Percentiles rank a stretch among this genome's conserved stretches.
Conservation (phyloP, 139 green algal genomes). For the Closterium sp. region DNA sequence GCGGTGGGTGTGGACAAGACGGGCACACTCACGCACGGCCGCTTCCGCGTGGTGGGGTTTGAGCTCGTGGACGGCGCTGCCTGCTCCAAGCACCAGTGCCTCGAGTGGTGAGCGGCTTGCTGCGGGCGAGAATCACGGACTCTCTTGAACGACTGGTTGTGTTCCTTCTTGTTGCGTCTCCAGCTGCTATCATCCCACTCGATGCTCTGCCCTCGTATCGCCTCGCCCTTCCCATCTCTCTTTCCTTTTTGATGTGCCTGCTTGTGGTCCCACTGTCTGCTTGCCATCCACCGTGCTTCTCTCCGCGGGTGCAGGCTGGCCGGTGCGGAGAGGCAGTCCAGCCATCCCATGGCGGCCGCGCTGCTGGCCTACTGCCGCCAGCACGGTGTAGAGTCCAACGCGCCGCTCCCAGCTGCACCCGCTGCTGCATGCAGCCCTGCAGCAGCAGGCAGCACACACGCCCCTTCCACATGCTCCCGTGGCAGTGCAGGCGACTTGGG, state of each 20-base stretch:
- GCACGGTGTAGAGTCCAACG: constrained; percentile 11
- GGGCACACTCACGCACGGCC: constrained; percentile 74
- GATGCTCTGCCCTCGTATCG: background rate
- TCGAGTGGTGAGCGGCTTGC: constrained; percentile 27
- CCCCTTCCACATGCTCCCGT: background rate
- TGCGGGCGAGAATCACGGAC: background rate
- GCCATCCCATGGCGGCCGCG: constrained; percentile 62
- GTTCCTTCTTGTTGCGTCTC: background rate
- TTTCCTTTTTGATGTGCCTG: background rate
- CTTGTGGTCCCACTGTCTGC: background rate
- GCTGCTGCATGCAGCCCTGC: background rate
- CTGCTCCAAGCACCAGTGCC: background rate
- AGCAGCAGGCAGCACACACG: background rate
- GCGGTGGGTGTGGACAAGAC: constrained; percentile 77
- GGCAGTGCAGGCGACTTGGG: too few relatives aligned
- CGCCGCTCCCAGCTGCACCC: background rate
- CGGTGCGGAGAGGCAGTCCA: constrained; percentile 51
- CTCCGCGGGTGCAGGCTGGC: constrained; percentile 29
- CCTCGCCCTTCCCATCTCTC: background rate
- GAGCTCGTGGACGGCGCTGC: background rate
- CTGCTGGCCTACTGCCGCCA: constrained; percentile 48
- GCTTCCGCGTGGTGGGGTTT: constrained; percentile 54
- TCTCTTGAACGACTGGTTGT: background rate
- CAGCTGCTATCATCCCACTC: background rate
- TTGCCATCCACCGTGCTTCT: background rate